Conservation (phyloP, 805 yeast genomes). For the Candida jianshihensis region DNA sequence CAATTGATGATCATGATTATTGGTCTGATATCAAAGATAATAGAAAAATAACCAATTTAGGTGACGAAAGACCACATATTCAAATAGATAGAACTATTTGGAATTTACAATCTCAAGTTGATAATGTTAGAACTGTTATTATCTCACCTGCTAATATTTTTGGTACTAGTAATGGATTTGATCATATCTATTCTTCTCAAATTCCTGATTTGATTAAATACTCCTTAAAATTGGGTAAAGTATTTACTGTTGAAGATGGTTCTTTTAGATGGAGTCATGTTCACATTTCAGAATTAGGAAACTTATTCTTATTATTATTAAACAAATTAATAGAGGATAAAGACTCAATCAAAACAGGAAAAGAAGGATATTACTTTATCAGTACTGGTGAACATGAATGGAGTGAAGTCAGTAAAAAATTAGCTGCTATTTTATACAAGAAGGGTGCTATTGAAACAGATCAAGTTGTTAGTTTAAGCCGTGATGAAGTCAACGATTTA, state of each 20-base stretch:
- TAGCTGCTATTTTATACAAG: conserved; percentile 17
- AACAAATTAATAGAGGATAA: conserved; percentile 16
- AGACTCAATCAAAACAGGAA: conserved; percentile 22
- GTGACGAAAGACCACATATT: conserved; percentile 5
- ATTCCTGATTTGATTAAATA: conserved; percentile 23
- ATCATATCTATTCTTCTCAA: conserved; percentile 24
- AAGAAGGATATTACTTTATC: conserved; percentile 31
- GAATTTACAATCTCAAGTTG: conserved; percentile 25
- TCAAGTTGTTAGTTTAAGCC: conserved; percentile 14
- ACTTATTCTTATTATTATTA: conserved; percentile 23
- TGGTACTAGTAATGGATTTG: conserved; percentile 28
- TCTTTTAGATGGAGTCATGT: conserved; percentile 29
- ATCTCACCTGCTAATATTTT: conserved; percentile 30
- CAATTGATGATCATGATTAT: not conserved
- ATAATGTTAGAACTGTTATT: conserved; percentile 24
- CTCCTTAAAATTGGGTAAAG: conserved; percentile 16
- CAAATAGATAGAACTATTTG: conserved; percentile 25
- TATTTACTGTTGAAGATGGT: conserved; percentile 26
- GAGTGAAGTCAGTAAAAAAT: conserved; percentile 21
- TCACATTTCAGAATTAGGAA: conserved; percentile 29
- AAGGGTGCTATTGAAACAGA: conserved; percentile 11
- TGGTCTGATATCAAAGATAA: conserved; percentile 8
- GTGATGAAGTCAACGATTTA: conserved; percentile 12
- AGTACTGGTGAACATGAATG: conserved; percentile 26
- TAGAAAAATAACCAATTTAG: conserved; percentile 1